Percentiles rank a stretch among this genome's conserved stretches.
phyloP scores from a whole-genome alignment of 345 rosid genomes.

The Sapria himalayana region DNA sequence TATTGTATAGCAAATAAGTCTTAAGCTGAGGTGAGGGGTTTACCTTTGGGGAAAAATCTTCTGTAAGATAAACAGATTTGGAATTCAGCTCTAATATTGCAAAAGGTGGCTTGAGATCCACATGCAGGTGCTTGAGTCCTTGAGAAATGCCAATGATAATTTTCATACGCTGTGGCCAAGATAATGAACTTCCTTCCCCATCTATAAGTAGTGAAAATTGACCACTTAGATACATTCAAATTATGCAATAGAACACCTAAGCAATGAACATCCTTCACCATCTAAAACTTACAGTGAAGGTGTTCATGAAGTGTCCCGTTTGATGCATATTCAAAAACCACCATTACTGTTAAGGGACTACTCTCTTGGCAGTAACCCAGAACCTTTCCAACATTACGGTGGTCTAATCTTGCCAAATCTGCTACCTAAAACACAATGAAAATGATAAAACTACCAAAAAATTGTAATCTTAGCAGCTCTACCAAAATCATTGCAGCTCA shows the following conservation, averaged over 20 bases:
- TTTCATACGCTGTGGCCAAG: constrained; percentile 89
- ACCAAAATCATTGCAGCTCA: too few relatives aligned
- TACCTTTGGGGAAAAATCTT: constrained; percentile 94
- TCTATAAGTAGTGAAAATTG: constrained; percentile 22
- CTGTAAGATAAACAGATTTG: constrained; percentile 78
- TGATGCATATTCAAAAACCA: constrained; percentile 85
- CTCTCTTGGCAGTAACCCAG: constrained; percentile 82
- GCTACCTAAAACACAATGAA: constrained; percentile 47
- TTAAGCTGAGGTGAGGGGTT: too few relatives aligned
- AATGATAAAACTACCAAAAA: too few relatives aligned
- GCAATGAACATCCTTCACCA: constrained; percentile 71
- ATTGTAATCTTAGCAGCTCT: too few relatives aligned
- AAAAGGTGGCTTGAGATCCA: constrained; percentile 74
- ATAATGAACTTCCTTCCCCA: constrained; percentile 71
- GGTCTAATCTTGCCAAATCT: constrained; percentile 79
- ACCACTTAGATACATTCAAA: constrained; percentile 7
- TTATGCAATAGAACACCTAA: too few relatives aligned
- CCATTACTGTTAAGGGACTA: constrained; percentile 73
- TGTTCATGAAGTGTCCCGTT: constrained; percentile 89
- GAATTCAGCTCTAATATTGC: constrained; percentile 85
- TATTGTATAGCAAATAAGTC: too few relatives aligned
- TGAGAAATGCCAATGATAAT: constrained; percentile 60
- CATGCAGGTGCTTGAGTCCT: constrained; percentile 82
- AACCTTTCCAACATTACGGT: constrained; percentile 55
- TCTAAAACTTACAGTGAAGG: constrained; percentile 86